Conservation (phyloP, 2,329 filamentous ascomycete species). For the Aspergillus sp. region DNA sequence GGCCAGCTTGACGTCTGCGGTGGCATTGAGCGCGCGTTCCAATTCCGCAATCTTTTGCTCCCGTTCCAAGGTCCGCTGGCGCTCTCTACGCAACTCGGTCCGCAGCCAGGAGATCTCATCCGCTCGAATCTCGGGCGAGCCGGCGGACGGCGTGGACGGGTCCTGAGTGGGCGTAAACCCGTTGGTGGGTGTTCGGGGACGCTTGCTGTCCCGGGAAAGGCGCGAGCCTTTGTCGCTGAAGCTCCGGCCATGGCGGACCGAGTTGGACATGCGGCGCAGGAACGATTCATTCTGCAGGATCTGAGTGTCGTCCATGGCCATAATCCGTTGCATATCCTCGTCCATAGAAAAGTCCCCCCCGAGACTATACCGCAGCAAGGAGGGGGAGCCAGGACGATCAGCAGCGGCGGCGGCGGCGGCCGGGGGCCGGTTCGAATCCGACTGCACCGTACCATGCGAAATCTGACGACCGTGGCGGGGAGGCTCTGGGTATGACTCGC, state of each 20-base stretch:
- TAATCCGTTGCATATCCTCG: conserved; percentile 85
- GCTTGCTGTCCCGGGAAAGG: conserved; percentile 55
- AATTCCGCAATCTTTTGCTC: conserved; percentile 82
- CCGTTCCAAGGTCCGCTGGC: conserved; percentile 76
- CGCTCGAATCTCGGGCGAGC: conserved; percentile 42
- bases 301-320: conserved; percentile 60
- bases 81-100: conserved; percentile 71
- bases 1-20: conserved; percentile 60
- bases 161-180: conserved; percentile 45
- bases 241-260: conserved; percentile 84
- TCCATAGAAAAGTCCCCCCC: conserved; percentile 89
- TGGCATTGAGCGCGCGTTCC: conserved; percentile 49
- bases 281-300: conserved; percentile 60
- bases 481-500: conserved; percentile 30
- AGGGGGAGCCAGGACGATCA: conserved; percentile 52
- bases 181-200: conserved; percentile 60
- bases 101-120: conserved; percentile 59
- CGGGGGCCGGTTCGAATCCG: conserved; percentile 25
- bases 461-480: conserved; percentile 37
- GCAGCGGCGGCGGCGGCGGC: neutral
- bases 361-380: conserved; percentile 62
- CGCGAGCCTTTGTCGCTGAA: conserved; percentile 61
- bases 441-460: conserved; percentile 37
- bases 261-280: conserved; percentile 81
- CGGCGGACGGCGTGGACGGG: conserved; percentile 63